Conservation (phyloP, 1,284 basidiomycete genomes). For the Heterobasidion parviporum region DNA sequence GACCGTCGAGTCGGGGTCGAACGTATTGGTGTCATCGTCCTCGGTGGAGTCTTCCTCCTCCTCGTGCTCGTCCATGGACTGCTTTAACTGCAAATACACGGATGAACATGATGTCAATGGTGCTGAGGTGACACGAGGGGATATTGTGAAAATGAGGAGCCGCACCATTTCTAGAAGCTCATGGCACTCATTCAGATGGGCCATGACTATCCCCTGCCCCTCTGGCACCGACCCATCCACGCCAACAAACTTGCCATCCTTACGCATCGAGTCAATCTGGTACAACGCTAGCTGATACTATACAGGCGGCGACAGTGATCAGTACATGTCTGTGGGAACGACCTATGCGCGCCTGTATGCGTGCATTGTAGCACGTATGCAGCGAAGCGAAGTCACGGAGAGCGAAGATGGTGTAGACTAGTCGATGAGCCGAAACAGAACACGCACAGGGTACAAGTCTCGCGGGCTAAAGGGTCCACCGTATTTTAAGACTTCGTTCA, state of each 20-base stretch:
- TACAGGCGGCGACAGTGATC: not conserved
- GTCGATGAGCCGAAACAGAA: not conserved
- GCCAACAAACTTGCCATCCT: constrained; percentile 90
- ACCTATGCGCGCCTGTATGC: not conserved
- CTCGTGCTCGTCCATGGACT: constrained; percentile 67
- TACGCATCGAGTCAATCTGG: constrained; percentile 90
- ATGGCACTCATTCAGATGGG: constrained; percentile 94
- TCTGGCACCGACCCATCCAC: constrained; percentile 83
- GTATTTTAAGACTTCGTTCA: constrained; percentile 96
- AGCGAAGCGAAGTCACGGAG: not conserved
- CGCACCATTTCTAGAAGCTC: constrained; percentile 88
- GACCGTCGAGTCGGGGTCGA: constrained; percentile 2
- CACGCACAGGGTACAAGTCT: constrained; percentile 83
- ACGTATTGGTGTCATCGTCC: constrained; percentile 37
- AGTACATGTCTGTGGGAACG: too few species aligned
- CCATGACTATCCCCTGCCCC: constrained; percentile 95
- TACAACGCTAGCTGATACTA: constrained; percentile 93
- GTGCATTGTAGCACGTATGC: not conserved
- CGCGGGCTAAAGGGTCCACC: constrained; percentile 93
- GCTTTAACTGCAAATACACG: constrained; percentile 48
- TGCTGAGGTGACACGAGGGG: not conserved
- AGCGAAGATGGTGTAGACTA: not conserved
- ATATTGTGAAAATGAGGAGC: constrained; percentile 1
- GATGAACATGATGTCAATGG: not conserved
- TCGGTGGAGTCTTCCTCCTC: constrained; percentile 47